Base-by-base conservation (phyloP, 352 stramenopile species). In the Elongisporangium anandrum region DNA sequence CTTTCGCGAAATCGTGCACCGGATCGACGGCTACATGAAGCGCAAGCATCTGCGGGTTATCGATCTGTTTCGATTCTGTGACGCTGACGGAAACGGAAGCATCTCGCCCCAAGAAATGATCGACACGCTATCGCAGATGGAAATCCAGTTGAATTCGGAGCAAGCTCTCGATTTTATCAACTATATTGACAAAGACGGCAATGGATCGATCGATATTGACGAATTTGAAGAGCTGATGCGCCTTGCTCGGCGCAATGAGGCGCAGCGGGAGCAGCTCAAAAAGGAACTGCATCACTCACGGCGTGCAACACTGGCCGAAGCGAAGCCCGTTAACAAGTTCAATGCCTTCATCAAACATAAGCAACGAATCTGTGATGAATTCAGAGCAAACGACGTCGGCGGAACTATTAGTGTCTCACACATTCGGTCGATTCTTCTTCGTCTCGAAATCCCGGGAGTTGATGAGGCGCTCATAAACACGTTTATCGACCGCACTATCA, bases 41-140 rank as follows among this genome's bases (percentile, higher is more conserved):
- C 81, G 84, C 50, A 95, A 93, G 65, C 85, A 78, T 10, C 65
- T 95, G 21, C 84, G 82, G 9, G 82, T 93, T 26, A 92, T 93
- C 65, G 86, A 93, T 51, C 70, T 95, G 20, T 93, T 93, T 60
- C 83, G 81, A n/a, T 93, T 90, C 54, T 95, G 83, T 22, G 85
- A 95, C 52, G 75, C 81, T 2, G 84, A 95, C 50, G 75, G 80
- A 48, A 92, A 90, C 41, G 81, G 79, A 8, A 90, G 77, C 48
- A 94, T 94, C 56, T 92, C 83, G 23, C 73, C 79, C 2, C 63
- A 85, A 57, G 84, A 93, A 49, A 88, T 94, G 81, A 81, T 94
- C 59, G 82, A 92, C 56, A 91, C 84, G 57, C 65, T 95, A 4
- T 85, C 81, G 16, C 82, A 92, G 55, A 90, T 94, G 81, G 82